Evolutionary conservation across 2,329 filamentous ascomycete species (phyloP).

Genomic region (Monosporascus cannonballus): DNA sequence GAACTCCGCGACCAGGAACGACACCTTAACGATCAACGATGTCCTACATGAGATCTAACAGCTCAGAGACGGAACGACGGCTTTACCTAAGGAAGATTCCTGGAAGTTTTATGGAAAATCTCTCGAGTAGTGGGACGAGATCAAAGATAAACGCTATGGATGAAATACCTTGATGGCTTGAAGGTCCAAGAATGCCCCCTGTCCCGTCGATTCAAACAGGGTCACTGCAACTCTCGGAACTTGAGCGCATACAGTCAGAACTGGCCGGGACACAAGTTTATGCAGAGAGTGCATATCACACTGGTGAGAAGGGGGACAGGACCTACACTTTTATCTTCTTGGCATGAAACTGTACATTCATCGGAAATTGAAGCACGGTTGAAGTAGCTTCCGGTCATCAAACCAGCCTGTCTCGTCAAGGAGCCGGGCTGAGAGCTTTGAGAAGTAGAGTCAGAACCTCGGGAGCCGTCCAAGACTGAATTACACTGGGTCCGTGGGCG

Average conservation of each 20-base stretch:
- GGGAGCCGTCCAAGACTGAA: neutral
- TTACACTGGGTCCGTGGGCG: neutral
- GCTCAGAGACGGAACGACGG: too few species aligned
- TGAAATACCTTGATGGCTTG: neutral
- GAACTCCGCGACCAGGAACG: too few species aligned
- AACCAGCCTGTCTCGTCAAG: neutral
- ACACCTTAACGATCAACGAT: too few species aligned
- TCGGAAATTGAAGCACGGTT: neutral
- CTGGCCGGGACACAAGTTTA: neutral
- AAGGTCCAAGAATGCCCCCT: neutral
- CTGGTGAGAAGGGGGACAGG: neutral
- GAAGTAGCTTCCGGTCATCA: neutral
- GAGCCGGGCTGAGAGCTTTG: neutral
- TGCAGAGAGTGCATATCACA: neutral
- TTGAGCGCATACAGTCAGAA: neutral
- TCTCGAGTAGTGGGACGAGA: neutral
- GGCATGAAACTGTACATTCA: neutral
- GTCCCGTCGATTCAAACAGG: neutral
- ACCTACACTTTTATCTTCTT: neutral
- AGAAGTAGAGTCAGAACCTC: neutral
- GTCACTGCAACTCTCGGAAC: neutral
- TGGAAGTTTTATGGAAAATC: too few species aligned
- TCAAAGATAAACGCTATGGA: neutral
- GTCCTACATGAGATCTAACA: too few species aligned
- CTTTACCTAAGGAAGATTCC: too few species aligned